Evolutionary conservation across 108 stramenopile species (phyloP), one percentile per base, ranked within the genome.

Genomic region (Pseudonitzschia pungens): DNA sequence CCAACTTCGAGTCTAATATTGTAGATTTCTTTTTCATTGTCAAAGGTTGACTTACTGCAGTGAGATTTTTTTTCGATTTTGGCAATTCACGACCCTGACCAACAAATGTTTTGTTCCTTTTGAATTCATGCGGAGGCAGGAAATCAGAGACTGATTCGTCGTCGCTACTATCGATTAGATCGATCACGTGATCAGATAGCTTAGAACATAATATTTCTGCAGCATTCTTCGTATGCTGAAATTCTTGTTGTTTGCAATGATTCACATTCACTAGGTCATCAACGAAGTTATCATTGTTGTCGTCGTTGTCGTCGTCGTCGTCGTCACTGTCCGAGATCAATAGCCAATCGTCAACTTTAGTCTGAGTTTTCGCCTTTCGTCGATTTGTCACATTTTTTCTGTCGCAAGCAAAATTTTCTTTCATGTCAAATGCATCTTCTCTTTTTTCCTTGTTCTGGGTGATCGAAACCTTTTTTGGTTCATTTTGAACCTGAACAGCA

Each of bases 161-260:
- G n/a, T 62, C 60, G 20, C 60, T 62, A 8, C 60, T 62, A 62
- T 62, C 32, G 7, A 62, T 16, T 2, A 62, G 60, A 33, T 62
- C 32, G n/a, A 62, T 62, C 15, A 62, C 33, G 31, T 60, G 0
- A 62, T 14, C 11, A 2, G 14, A 12, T 12, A 18, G 18, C 14
- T 48, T 48, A 10, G 45, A 48, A 2, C 16, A 11, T 12, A 48
- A 18, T 48, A 8, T 48, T 48, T 48, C 45, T 48, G 1, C 10
- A 4, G 45, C 45, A 48, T 48, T 2, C 31, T 58, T 26, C 14
- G 29, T 26, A 21, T 58, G 15, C 16, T 27, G 24, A 7, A 6
- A 16, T 26, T 31, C 11, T 58, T 27, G 57, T 58, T 58, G 28
- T 26, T 58, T 22, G 5, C 26, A 27, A 26, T 26, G 9, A 58